Evolutionary conservation across 1,284 basidiomycete genomes (phyloP).

Genomic region (Leucocoprinus gongylophorus): DNA sequence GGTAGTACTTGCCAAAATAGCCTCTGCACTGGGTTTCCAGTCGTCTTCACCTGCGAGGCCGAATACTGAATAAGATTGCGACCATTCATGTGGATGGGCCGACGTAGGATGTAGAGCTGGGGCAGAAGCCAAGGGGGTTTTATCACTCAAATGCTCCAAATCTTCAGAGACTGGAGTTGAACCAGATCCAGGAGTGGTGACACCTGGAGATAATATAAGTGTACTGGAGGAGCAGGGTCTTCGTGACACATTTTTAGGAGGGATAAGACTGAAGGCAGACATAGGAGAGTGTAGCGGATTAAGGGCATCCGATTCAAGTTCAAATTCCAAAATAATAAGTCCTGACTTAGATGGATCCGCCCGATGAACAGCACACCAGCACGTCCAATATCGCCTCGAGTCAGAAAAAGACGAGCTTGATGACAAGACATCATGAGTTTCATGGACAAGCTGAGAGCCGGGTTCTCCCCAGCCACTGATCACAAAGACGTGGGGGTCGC

Average conservation of each 20-base stretch:
- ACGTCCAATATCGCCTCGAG: conserved; percentile 60
- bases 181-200: conserved; percentile 6
- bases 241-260: conserved; percentile 5
- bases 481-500: conserved; percentile 66
- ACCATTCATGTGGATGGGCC: conserved; percentile 2
- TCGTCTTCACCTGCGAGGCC: conserved; percentile 34
- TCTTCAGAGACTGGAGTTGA: conserved; percentile 10
- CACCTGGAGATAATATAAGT: conserved; percentile 4
- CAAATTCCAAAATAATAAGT: conserved; percentile 74
- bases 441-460: conserved; percentile 28
- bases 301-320: conserved; percentile 65
- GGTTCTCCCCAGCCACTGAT: conserved; percentile 68
- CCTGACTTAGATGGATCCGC: conserved; percentile 14
- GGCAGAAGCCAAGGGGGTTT: conserved; percentile 7
- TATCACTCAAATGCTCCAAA: conserved; percentile 4
- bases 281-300: conserved; percentile 65
- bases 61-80: conserved; percentile 9
- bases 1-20: conserved; percentile 72
- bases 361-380: conserved; percentile 80
- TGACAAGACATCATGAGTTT: conserved; percentile 22
- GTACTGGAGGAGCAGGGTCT: background rate
- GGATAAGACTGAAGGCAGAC: conserved; percentile 7
- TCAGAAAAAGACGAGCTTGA: conserved; percentile 24
- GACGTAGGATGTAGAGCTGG: conserved; percentile 4
- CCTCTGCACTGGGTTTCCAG: conserved; percentile 49